phyloP scores from a whole-genome alignment of 2,329 filamentous ascomycete genomes.

The Cladophialophora chaetospira region DNA sequence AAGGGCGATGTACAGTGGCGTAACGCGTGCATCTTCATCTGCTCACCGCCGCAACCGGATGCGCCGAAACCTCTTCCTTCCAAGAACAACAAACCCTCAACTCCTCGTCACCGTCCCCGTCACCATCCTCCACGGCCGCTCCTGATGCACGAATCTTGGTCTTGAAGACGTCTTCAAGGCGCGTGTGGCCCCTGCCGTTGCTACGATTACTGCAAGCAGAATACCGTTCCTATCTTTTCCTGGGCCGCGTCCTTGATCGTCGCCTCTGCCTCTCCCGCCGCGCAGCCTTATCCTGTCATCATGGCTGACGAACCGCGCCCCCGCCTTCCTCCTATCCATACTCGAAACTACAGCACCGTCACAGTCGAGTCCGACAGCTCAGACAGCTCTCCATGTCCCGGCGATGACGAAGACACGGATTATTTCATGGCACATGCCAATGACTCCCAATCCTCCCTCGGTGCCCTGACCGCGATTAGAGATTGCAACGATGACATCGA shows the following conservation, averaged over 20 bases:
- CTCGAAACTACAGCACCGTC: conserved; percentile 29
- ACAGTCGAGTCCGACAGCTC: conserved; percentile 34
- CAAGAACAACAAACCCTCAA: neutral
- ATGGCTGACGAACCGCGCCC: conserved; percentile 30
- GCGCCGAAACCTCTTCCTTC: conserved; percentile 1
- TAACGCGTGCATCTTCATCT: conserved; percentile 7
- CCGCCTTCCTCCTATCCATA: conserved; percentile 30
- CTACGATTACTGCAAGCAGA: neutral
- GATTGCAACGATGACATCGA: conserved; percentile 64
- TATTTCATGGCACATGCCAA: conserved; percentile 81
- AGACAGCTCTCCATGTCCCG: conserved; percentile 50
- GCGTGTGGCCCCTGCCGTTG: neutral
- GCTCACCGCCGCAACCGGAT: conserved; percentile 9
- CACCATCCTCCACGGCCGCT: neutral
- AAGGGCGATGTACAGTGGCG: neutral
- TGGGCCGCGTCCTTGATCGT: neutral
- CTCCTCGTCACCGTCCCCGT: neutral
- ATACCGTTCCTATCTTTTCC: neutral
- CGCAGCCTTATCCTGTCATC: conserved; percentile 20
- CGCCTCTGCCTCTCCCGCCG: neutral
- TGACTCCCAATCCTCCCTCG: conserved; percentile 90
- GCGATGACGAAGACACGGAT: conserved; percentile 86
- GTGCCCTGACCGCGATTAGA: conserved; percentile 69
- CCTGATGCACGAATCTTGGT: conserved; percentile 3
- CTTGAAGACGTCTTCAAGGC: neutral